These are phyloP conservation scores for Geranium brycei DNA, from an alignment of 345 rosid genomes.

Conservation along the genomic window DNA sequence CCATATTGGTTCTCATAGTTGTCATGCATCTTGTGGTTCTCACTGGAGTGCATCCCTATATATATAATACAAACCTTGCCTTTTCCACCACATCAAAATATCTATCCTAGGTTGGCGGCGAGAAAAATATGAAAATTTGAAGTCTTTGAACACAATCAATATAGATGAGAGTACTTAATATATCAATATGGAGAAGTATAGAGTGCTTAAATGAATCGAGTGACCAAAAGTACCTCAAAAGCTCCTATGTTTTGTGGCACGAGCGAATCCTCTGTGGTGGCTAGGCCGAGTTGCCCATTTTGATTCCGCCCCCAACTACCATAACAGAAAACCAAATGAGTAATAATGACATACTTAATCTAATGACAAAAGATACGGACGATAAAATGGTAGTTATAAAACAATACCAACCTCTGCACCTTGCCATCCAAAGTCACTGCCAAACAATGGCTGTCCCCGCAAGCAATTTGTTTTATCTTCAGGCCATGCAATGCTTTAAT, in stretches of 20 bases:
- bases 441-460: constrained; percentile 97
- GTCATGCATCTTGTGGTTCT: too few species aligned
- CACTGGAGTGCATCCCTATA: background rate
- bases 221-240: constrained; percentile 45
- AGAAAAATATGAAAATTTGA: background rate
- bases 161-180: too few species aligned
- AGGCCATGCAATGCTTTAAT: constrained; percentile 66
- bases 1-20: too few species aligned
- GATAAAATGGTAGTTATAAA: background rate
- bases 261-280: constrained; percentile 70
- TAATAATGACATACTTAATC: too few species aligned
- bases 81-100: too few species aligned
- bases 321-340: background rate
- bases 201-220: background rate
- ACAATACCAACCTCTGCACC: constrained; percentile 59
- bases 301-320: constrained; percentile 98
- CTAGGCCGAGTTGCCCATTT: constrained; percentile 98
- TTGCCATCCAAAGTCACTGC: constrained; percentile 86
- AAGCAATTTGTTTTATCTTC: constrained; percentile 83
- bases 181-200: too few species aligned
- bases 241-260: constrained; percentile 83
- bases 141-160: background rate
- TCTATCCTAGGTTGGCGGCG: background rate
- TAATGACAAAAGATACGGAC: too few species aligned
- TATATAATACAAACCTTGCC: background rate